These are phyloP conservation scores for Diplocarpon rosae DNA, from an alignment of 2,329 filamentous ascomycete genomes.

Conservation along the genomic window DNA sequence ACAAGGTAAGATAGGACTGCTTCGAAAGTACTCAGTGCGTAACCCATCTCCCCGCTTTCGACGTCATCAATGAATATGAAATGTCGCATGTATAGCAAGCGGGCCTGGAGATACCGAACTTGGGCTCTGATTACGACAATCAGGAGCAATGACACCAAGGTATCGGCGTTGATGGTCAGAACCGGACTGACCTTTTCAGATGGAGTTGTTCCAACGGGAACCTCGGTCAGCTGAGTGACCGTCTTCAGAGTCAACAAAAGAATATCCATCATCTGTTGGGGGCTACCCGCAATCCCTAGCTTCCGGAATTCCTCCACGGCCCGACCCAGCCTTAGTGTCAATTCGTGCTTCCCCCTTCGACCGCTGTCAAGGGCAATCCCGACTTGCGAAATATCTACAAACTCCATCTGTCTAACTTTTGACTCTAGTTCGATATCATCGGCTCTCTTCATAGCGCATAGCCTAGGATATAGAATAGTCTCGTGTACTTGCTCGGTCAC, in stretches of 20 bases:
- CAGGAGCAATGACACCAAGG: slow-evolving; percentile 80
- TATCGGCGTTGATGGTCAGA: slow-evolving; percentile 68
- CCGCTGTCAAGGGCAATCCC: slow-evolving; percentile 79
- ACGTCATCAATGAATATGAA: slow-evolving; percentile 98
- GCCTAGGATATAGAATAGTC: slow-evolving; percentile 66
- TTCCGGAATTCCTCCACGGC: slow-evolving; percentile 86
- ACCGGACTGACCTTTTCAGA: slow-evolving; percentile 34
- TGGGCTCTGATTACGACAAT: slow-evolving; percentile 89
- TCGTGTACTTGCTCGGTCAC: slow-evolving; percentile 88
- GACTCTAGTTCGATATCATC: slow-evolving; percentile 84
- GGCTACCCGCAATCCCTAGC: slow-evolving; percentile 55
- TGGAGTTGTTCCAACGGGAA: slow-evolving; percentile 27
- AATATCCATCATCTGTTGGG: slow-evolving; percentile 30
- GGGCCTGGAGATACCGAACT: slow-evolving; percentile 75
- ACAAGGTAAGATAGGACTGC: slow-evolving; percentile 83
- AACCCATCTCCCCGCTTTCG: slow-evolving; percentile 90
- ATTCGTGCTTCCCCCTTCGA: slow-evolving; percentile 65
- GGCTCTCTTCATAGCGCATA: slow-evolving; percentile 64
- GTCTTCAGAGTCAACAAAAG: slow-evolving; percentile 51
- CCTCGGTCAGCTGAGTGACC: slow-evolving; percentile 57
- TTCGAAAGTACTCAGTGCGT: slow-evolving; percentile 91
- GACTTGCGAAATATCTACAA: slow-evolving; percentile 87
- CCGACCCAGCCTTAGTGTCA: slow-evolving; percentile 63
- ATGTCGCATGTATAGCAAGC: slow-evolving; percentile 88
- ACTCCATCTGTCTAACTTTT: slow-evolving; percentile 86